Evolutionary conservation across 352 stramenopile species (phyloP).

Genomic region (Chrysophaeum taylorii): DNA sequence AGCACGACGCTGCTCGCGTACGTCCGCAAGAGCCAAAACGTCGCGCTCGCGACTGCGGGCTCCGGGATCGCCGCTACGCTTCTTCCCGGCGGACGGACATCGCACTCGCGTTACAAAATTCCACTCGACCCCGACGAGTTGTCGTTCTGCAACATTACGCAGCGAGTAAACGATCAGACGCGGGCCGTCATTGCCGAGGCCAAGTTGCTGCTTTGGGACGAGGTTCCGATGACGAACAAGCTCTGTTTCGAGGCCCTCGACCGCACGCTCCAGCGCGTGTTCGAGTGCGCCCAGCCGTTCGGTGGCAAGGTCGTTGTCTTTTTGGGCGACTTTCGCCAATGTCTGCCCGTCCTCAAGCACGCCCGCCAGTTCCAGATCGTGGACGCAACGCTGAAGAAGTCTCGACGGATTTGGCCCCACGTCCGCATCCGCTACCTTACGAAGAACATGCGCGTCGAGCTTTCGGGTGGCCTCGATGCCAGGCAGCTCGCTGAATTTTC

Average conservation of each 20-base stretch:
- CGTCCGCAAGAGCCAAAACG: constrained; percentile 11
- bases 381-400: constrained; percentile 18
- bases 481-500: background rate
- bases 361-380: constrained; percentile 16
- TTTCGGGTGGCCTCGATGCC: background rate
- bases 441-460: constrained; percentile 25
- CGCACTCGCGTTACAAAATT: background rate
- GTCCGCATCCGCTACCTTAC: constrained; percentile 1
- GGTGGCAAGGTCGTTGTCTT: constrained; percentile 28
- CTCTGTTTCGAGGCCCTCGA: constrained; percentile 28
- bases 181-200: constrained; percentile 12
- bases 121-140: background rate
- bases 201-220: constrained; percentile 24
- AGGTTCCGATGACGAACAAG: constrained; percentile 24
- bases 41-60: constrained; percentile 20
- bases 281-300: constrained; percentile 23
- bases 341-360: constrained; percentile 23
- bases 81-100: constrained; percentile 10
- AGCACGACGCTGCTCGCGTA: constrained; percentile 19
- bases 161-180: background rate
- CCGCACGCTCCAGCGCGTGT: constrained; percentile 22
- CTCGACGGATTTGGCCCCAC: constrained; percentile 13
- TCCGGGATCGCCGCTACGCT: constrained; percentile 19
- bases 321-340: constrained; percentile 28
- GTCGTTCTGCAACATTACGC: background rate